Evolutionary conservation across 129 eudicot species (phyloP), one percentile per base, ranked within the genome.

Genomic region (Silybum marianum): DNA sequence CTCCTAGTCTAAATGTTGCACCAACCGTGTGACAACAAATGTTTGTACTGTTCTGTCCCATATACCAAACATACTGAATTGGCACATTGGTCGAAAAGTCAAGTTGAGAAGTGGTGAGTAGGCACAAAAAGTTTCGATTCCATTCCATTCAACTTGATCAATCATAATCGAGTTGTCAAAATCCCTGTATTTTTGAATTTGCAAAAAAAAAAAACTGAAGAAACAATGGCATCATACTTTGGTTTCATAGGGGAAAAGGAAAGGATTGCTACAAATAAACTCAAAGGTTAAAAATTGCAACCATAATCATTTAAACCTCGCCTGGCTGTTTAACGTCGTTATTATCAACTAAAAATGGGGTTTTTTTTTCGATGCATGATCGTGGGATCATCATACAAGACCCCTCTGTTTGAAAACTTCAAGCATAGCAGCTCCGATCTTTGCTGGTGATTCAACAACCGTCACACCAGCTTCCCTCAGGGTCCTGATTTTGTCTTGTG

Each of bases 391-490:
- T 90, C 85, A 89, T 34, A 86, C 89, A 38, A 96, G 97, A 78
- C 99, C 99, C 89, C 98, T 91, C 78, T 93, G 93, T 85, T 93
- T 96, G 69, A 96, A 96, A 78, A 96, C 99, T 11, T 91, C 99
- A 30, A 91, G 87, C 99, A 96, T 96, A 11, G 95, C 93, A 39
- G 90, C 73, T 78, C 99, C 99, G 8, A 96, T 93, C 88, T 96
- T 91, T 48, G 99, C 99, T 25, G 99, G 98, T 71, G 99, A 96
- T 79, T 93, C 98, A 2, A 93, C 98, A 38, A 96, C 98, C 4
- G 97, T 93, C 62, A 90, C 99, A 14, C 99, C 98, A 25, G 95
- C 98, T 93, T 91, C 99, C 74, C 84, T 88, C 0, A 96, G 87
- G 28, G 97, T 90, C 93, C 82, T 91, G 85, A 96, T 96, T 84